These are phyloP conservation scores for Leccinellum luteum DNA, from an alignment of 768 basidiomycete species.

Conservation along the genomic window DNA sequence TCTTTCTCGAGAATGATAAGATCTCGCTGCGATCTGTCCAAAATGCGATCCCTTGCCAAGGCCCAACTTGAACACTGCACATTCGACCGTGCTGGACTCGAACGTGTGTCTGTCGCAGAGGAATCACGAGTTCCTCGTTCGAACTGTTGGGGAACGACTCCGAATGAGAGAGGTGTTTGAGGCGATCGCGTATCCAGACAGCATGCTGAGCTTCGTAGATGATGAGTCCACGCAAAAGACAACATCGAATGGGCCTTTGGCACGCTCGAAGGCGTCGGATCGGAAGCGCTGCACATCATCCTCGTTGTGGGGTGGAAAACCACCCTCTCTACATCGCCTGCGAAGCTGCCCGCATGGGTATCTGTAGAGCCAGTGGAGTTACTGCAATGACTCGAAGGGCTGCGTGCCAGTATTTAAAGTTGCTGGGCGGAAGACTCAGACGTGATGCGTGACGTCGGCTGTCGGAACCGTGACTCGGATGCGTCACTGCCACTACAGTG, in stretches of 20 bases:
- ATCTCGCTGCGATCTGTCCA: slow-evolving; percentile 14
- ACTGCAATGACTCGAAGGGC: slow-evolving; percentile 45
- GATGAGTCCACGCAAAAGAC: slow-evolving; percentile 54
- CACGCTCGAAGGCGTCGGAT: slow-evolving; percentile 66
- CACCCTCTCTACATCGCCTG: slow-evolving; percentile 27
- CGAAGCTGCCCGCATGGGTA: slow-evolving; percentile 62
- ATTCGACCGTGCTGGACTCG: slow-evolving; percentile 62
- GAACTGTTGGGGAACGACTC: slow-evolving; percentile 16
- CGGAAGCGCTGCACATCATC: slow-evolving; percentile 30
- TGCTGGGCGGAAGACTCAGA: slow-evolving; percentile 51
- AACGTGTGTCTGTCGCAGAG: slow-evolving; percentile 59
- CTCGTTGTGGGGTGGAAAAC: background rate
- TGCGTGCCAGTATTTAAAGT: slow-evolving; percentile 32
- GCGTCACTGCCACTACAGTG: background rate
- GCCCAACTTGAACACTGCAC: slow-evolving; percentile 51
- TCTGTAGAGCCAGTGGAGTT: slow-evolving; percentile 54
- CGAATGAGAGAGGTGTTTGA: slow-evolving; percentile 35
- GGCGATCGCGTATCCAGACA: slow-evolving; percentile 43
- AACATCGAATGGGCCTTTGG: slow-evolving; percentile 49
- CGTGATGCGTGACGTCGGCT: slow-evolving; percentile 24
- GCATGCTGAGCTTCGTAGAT: slow-evolving; percentile 52
- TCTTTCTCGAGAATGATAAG: slow-evolving; percentile 56
- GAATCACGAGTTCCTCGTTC: slow-evolving; percentile 50
- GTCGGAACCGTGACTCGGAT: slow-evolving; percentile 27
- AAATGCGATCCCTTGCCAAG: background rate